Conservation (phyloP, 768 basidiomycete species). For the Amanita rimosa region DNA sequence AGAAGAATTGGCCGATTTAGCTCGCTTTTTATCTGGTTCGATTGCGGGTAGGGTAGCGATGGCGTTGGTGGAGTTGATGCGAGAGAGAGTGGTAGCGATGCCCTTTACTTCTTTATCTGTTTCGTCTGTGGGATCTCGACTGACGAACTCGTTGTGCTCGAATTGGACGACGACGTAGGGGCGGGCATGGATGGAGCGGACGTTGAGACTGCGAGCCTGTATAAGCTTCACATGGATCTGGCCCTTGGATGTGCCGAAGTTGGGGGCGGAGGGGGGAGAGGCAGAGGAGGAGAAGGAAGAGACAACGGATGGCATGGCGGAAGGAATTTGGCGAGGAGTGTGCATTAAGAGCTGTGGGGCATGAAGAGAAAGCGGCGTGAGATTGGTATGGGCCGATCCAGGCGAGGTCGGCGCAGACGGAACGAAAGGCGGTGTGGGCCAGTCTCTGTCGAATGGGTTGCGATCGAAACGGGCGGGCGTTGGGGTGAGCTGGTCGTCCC, state of each 20-base stretch:
- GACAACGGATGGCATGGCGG: conserved; percentile 10
- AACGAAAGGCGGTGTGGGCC: conserved; percentile 13
- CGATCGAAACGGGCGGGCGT: conserved; percentile 28
- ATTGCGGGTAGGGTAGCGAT: conserved; percentile 58
- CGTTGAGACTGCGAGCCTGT: conserved; percentile 74
- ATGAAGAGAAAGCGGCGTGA: conserved; percentile 65
- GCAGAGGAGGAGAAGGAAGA: conserved; percentile 30
- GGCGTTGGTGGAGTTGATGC: conserved; percentile 45
- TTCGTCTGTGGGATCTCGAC: conserved; percentile 79
- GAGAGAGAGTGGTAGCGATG: conserved; percentile 45
- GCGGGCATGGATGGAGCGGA: conserved; percentile 48
- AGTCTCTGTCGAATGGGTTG: conserved; percentile 51
- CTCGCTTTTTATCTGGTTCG: conserved; percentile 27
- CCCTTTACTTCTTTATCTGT: conserved; percentile 85
- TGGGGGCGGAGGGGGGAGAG: conserved; percentile 18
- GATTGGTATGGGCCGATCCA: conserved; percentile 29
- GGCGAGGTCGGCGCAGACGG: conserved; percentile 22
- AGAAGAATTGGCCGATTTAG: conserved; percentile 32
- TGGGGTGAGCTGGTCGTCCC: conserved; percentile 60
- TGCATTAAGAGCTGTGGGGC: conserved; percentile 79
- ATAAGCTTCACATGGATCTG: conserved; percentile 97
- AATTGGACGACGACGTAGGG: conserved; percentile 97
- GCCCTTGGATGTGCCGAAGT: conserved; percentile 33
- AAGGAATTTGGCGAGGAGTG: conserved; percentile 22
- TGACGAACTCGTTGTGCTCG: conserved; percentile 98